phyloP scores from a whole-genome alignment of 2,329 filamentous ascomycete species.

The Exophiala sp. region DNA sequence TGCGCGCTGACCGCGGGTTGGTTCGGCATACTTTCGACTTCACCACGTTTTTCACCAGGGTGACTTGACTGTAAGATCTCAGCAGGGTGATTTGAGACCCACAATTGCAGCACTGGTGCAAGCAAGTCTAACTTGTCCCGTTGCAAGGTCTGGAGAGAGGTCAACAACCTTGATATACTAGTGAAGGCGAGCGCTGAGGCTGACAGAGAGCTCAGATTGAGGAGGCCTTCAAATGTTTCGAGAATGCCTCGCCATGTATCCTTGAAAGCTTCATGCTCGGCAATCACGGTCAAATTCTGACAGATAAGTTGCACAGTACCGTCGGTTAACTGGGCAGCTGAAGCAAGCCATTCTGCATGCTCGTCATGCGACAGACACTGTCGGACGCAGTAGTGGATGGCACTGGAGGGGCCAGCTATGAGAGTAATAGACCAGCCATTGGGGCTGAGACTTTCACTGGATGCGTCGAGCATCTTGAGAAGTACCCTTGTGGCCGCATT shows the following conservation, averaged over 20 bases:
- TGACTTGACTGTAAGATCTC: slow-evolving; percentile 17
- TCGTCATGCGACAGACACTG: slow-evolving; percentile 3
- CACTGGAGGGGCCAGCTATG: slow-evolving; percentile 27
- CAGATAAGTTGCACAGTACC: slow-evolving; percentile 17
- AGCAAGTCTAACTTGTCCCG: slow-evolving; percentile 25
- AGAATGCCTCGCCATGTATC: slow-evolving; percentile 21
- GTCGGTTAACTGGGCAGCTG: slow-evolving; percentile 16
- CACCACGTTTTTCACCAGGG: slow-evolving; percentile 9
- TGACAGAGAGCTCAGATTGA: slow-evolving; percentile 10
- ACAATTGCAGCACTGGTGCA: slow-evolving; percentile 19
- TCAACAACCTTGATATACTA: slow-evolving; percentile 15
- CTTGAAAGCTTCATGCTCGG: slow-evolving; percentile 13
- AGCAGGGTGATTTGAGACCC: slow-evolving; percentile 16
- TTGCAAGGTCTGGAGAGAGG: slow-evolving; percentile 3
- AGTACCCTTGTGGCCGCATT: slow-evolving; percentile 81
- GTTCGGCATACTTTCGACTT: slow-evolving; percentile 18
- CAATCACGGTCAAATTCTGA: slow-evolving; percentile 15
- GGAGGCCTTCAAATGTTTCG: slow-evolving; percentile 8
- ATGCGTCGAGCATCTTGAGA: slow-evolving; percentile 86
- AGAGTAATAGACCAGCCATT: slow-evolving; percentile 47
- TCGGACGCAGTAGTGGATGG: slow-evolving; percentile 8
- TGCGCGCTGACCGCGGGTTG: slow-evolving; percentile 28
- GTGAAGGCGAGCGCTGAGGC: slow-evolving; percentile 17
- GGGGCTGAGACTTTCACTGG: slow-evolving; percentile 61
- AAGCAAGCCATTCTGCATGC: slow-evolving; percentile 17